Base-by-base conservation (phyloP, 371 early-diverging fungal species). In the Nematocida parisii region DNA sequence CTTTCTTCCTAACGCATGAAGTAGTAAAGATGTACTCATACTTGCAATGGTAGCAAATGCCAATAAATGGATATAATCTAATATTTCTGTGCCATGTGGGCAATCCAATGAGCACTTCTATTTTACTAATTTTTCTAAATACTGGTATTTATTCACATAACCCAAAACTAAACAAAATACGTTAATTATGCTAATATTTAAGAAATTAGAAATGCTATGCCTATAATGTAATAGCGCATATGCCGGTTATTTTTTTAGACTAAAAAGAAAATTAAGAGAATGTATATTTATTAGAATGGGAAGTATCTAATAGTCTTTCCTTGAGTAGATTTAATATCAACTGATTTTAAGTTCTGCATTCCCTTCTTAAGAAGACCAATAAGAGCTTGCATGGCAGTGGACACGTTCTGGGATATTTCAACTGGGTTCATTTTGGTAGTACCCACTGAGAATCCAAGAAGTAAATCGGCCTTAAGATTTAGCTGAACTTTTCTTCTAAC, bases 301-400 rank as follows among this genome's bases (percentile, higher is more conserved):
- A 50, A 84, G 71, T 85, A 68, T 66, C 72, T 84, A 27, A 87
- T 67, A 83, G 93, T 94, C 89, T 92, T 92, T 89, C 95, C 94
- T 93, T 96, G 96, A 86, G 94, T 90, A 84, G 92, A 91, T 93
- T 97, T 97, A 90, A 97, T 90, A 92, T 91, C 93, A 87, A 96
- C 91, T 84, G 95, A 93, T 90, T 92, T 92, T 89, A 96, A 93
- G 93, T 95, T 97, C 90, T 96, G 95, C 93, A 94, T 93, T 91
- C 94, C 91, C 91, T 96, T 97, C 93, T 97, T 96, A 83, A 95
- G 90, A 82, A 95, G 90, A 60, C 95, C 94, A 75, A 95, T 93
- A 86, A 97, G 89, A 90, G 95, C 94, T 91, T 94, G 95, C 90
- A 96, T 90, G 83, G 94, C 90, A 90, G 94, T 89, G 93, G 94